phyloP scores from a whole-genome alignment of 108 stramenopile species.

The Cafeteria roenbergensis region DNA sequence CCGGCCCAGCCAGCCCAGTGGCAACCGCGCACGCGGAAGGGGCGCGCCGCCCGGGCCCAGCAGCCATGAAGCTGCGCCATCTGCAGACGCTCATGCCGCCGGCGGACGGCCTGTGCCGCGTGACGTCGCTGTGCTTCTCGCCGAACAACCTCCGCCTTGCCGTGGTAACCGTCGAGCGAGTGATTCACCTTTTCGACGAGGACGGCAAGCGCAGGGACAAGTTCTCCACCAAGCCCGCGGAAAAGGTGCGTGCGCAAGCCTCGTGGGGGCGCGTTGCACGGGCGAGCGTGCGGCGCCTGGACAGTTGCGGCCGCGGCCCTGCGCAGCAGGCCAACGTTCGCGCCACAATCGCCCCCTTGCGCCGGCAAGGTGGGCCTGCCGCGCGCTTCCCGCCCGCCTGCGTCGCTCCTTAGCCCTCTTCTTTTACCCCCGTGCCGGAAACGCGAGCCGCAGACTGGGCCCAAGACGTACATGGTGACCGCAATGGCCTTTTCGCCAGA shows the following conservation, averaged over 20 bases:
- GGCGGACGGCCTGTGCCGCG: constrained; percentile 19
- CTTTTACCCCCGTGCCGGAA: too few relatives aligned
- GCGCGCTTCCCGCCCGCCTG: too few relatives aligned
- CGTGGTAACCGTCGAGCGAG: constrained; percentile 47
- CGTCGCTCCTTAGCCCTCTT: too few relatives aligned
- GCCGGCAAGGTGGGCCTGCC: too few relatives aligned
- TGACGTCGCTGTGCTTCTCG: constrained; percentile 47
- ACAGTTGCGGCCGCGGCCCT: too few relatives aligned
- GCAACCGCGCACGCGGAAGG: too few relatives aligned
- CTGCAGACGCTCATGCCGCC: constrained; percentile 22
- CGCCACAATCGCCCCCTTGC: too few relatives aligned
- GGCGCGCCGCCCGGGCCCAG: too few relatives aligned
- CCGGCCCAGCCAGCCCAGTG: too few relatives aligned
- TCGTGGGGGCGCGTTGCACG: too few relatives aligned
- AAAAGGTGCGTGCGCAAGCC: constrained; percentile 32
- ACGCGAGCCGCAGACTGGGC: constrained; percentile 11
- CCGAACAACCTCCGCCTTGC: constrained; percentile 48
- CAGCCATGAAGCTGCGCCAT: constrained; percentile 29
- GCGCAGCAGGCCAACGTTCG: too few relatives aligned
- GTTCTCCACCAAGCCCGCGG: constrained; percentile 55
- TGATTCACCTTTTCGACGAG: constrained; percentile 51
- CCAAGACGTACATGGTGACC: constrained; percentile 44
- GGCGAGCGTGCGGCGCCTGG: too few relatives aligned
- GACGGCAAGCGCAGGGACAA: constrained; percentile 45
- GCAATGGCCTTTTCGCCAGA: constrained; percentile 46